Evolutionary conservation across 1,139 yeast species (phyloP), one percentile per base, ranked within the genome.

Genomic region (Torulaspora pretoriensis): DNA sequence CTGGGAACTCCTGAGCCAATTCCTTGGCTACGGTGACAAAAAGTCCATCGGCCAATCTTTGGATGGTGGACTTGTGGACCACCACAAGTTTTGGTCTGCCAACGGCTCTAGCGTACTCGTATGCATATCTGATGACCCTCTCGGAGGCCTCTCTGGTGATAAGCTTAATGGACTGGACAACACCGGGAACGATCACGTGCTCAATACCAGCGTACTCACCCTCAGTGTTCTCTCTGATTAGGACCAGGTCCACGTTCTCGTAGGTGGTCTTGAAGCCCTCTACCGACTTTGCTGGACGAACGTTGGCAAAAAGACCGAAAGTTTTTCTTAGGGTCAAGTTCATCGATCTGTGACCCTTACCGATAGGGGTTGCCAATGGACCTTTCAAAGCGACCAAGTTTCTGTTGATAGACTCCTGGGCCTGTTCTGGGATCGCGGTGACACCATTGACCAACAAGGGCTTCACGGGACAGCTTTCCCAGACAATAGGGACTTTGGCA

Each of bases 141-240:
- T 88, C 96, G 47, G 96, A 87, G 48, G 97, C 97, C 50, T 86
- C 90, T 68, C 83, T 85, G 65, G 98, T 92, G 74, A 92, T 92
- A 70, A 92, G 81, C 75, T 92, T 92, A 74, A 92, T 92, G 53
- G 96, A 87, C 75, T 92, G 97, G 47, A 92, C 97, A 46, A 92
- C 97, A 64, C 98, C 98, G 54, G 97, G 97, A 48, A 89, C 95
- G 54, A 92, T 90, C 55, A 90, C 85, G 75, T 92, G 98, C 76
- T 92, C 98, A 60, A 92, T 90, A 72, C 98, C 98, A 35, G 97
- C 89, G 76, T 92, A 92, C 74, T 92, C 98, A 73, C 97, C 98
- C 74, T 92, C 98, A 60, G 98, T 92, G 80, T 92, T 92, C 74
- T 92, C 98, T 78, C 98, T 88, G 70, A 92, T 89, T 66, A 92